These are phyloP conservation scores for Podospora pseudopauciseta DNA, from an alignment of 495 filamentous ascomycete species.

Conservation along the genomic window DNA sequence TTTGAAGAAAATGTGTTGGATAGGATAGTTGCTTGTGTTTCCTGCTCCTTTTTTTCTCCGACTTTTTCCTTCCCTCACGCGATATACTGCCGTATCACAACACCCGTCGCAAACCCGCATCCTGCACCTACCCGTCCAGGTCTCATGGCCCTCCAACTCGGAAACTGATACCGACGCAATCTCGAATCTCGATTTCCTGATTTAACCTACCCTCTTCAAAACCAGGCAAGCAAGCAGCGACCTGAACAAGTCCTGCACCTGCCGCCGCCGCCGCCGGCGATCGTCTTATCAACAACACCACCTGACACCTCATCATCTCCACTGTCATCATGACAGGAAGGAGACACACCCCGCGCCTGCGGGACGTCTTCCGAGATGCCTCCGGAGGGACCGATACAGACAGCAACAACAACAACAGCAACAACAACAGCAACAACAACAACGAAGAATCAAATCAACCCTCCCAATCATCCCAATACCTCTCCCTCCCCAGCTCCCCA, in stretches of 20 bases:
- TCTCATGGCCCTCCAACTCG: background rate
- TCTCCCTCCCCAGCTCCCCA: constrained; percentile 34
- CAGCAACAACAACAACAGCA: constrained; percentile 1
- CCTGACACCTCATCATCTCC: background rate
- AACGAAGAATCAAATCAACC: constrained; percentile 17
- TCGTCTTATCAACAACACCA: no score
- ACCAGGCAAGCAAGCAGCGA: background rate
- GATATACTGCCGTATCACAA: background rate
- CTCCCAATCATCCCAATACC: constrained; percentile 23
- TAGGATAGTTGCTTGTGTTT: background rate
- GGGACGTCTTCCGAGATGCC: constrained; percentile 15
- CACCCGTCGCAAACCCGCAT: background rate
- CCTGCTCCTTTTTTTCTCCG: background rate
- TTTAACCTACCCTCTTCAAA: background rate
- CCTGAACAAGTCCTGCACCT: background rate
- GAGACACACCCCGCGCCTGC: constrained; percentile 25
- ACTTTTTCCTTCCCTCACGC: constrained; percentile 1
- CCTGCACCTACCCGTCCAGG: background rate
- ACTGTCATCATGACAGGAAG: constrained; percentile 21
- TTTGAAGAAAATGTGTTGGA: background rate
- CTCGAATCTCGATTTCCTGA: background rate
- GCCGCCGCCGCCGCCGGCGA: no score
- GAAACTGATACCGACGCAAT: background rate
- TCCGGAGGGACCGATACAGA: constrained; percentile 1
- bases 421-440: constrained; percentile 11